phyloP scores from a whole-genome alignment of 768 basidiomycete species.

The Mrakia frigida region DNA sequence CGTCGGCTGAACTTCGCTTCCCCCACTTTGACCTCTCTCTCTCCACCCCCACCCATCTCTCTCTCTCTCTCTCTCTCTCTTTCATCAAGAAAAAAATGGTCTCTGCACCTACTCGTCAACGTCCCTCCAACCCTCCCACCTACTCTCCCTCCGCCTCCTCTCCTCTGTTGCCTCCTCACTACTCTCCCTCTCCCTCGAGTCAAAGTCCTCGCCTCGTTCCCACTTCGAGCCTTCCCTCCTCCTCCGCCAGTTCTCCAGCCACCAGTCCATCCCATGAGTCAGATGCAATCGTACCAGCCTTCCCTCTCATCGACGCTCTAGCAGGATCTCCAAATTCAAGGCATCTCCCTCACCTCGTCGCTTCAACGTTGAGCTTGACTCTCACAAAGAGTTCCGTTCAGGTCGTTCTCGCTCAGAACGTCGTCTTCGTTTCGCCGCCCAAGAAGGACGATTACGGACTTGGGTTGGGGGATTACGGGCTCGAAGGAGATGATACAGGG shows the following conservation, averaged over 20 bases:
- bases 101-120: not conserved
- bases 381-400: not conserved
- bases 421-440: not conserved
- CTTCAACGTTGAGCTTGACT: not conserved
- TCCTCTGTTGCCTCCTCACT: not conserved
- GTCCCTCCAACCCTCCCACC: not conserved
- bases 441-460: conserved; percentile 5
- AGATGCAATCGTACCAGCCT: not conserved
- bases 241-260: not conserved
- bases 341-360: conserved; percentile 3
- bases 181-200: not conserved
- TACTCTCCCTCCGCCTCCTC: not conserved
- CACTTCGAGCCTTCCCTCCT: not conserved
- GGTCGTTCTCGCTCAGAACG: not conserved
- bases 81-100: too few species aligned
- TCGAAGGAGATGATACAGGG: not conserved
- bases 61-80: too few species aligned
- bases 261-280: too few species aligned
- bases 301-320: not conserved
- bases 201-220: not conserved
- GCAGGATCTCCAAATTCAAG: conserved; percentile 4
- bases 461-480: not conserved
- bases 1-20: too few species aligned
- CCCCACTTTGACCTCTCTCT: too few species aligned
- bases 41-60: too few species aligned